Base-by-base conservation (phyloP, 768 basidiomycete genomes). In the Naganishia vishniacii region DNA sequence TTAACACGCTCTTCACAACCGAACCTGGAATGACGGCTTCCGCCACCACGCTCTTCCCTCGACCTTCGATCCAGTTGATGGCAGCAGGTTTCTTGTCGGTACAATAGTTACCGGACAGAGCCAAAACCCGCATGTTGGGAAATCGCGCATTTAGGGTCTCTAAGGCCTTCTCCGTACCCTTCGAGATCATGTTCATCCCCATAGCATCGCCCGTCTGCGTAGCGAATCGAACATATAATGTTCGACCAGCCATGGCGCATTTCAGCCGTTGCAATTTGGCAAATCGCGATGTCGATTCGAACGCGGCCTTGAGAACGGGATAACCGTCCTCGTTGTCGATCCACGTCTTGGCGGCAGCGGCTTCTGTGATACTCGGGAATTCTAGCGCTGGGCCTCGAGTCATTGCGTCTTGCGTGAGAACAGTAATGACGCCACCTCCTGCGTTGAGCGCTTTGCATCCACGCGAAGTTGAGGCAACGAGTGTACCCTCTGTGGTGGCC, bases 101-200 rank as follows among this genome's bases (percentile, higher is more conserved):
- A 81, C 95, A 98, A 77, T 98, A 99, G 77, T 99, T 99, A 47
- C 94, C 95, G 5, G 88, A 90, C 16, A 99, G 83, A 9, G 94
- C 89, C 34, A 95, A 83, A 44, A 91, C 85, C 61, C 85, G 78
- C 93, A 97, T 97, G 65, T 87, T 86, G 3, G 94, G 94, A 81
- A 91, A 99, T 71, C 85, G 78, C 53, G 81, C 81, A 69, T 83
- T 81, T 64, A 81, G 71, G 23, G 81, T 83, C 72, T 88, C 91
- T 13, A 99, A 83, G 23, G 92, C 92, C 78, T 88, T 89, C 80
- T 98, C 95, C 11, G 91, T 92, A 2, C 93, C 95, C 79, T 99
- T 99, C 9, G 88, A 89, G 73, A 98, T 95, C 95, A 98, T 99
- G 81, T 99, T 99, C 95, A 99, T 99, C 18, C 95, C 95, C 94